phyloP scores from a whole-genome alignment of 2,329 filamentous ascomycete species.

The Dothideomycetes sp. region DNA sequence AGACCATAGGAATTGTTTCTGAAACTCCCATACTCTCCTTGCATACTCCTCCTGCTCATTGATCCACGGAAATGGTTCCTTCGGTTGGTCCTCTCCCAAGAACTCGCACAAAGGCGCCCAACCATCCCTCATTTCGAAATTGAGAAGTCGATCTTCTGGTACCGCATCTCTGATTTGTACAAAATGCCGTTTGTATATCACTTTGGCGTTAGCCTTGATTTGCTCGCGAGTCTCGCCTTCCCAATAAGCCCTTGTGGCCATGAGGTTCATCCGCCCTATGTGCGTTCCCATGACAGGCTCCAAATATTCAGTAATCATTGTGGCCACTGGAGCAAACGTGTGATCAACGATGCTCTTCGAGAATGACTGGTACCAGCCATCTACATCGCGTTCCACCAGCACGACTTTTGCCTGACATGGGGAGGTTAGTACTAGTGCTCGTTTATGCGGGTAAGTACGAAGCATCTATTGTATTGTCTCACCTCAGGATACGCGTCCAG shows the following conservation, averaged over 20 bases:
- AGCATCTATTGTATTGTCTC: background rate
- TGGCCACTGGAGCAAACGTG: background rate
- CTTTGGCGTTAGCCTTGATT: background rate
- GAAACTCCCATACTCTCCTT: too few relatives aligned
- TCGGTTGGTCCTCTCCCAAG: slow-evolving; percentile 15
- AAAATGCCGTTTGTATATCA: slow-evolving; percentile 10
- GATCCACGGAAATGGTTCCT: slow-evolving; percentile 14
- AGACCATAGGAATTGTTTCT: too few relatives aligned
- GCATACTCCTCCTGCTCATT: slow-evolving; percentile 7
- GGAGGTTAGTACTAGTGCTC: background rate
- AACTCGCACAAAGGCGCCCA: slow-evolving; percentile 22
- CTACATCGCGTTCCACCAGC: slow-evolving; percentile 18
- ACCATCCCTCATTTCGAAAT: slow-evolving; percentile 15
- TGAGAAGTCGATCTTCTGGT: slow-evolving; percentile 17
- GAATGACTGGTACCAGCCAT: slow-evolving; percentile 16
- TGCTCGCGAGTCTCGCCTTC: background rate
- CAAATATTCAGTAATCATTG: background rate
- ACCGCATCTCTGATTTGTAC: slow-evolving; percentile 12
- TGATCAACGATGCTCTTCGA: slow-evolving; percentile 4
- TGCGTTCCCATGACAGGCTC: background rate
- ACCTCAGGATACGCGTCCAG: background rate
- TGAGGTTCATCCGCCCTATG: background rate
- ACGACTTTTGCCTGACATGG: slow-evolving; percentile 23
- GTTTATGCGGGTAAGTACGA: too few relatives aligned
- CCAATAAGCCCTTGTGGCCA: background rate